Evolutionary conservation across 2,329 filamentous ascomycete species (phyloP), one percentile per base, ranked within the genome.

Genomic region (Ceratocystis colombiana): DNA sequence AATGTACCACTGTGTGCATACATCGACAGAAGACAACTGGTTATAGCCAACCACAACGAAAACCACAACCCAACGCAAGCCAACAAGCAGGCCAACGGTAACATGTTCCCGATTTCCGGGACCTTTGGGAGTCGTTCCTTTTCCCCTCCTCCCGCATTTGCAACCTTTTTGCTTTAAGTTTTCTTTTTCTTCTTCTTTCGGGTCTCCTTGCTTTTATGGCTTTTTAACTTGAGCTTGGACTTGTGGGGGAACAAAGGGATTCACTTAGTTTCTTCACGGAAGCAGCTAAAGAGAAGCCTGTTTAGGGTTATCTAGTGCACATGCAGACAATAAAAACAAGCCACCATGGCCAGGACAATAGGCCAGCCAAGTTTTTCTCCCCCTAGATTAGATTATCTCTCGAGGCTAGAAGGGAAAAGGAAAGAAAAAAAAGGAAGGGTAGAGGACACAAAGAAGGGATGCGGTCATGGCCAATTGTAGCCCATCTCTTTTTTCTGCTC

Each of bases 211-310:
- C 48, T 20, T 50, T 12, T 20, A 3, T 20, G 7, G 22, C 15
- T 12, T 3, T 57, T n/a, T 12, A 17, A 17, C 53, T 30, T 5
- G 8, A 57, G 53, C 53, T 57, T 57, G 15, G 53, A 57, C 53
- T 57, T 57, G 53, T 28, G 53, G 53, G 48, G 53, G 53, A 57
- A 57, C 53, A 57, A 57, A 57, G 53, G 28, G 10, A 57, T 25
- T 50, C 53, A 20, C 37, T 3, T 41, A 4, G 3, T 41, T 41
- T 41, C 37, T 41, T 41, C 12, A 20, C n/a, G 3, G n/a, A 10
- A 50, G 48, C n/a, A n/a, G n/a, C 22, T 20, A 50, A 4, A 20
- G 7, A 48, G 48, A 25, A 20, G 48, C 17, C 17, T 50, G n/a
- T 50, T 50, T 50, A 50, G 48, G 48, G 48, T 50, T 50, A 50